Evolutionary conservation across 495 filamentous ascomycete species (phyloP), one percentile per base, ranked within the genome.

Genomic region (Saxophila tyrrhenica): DNA sequence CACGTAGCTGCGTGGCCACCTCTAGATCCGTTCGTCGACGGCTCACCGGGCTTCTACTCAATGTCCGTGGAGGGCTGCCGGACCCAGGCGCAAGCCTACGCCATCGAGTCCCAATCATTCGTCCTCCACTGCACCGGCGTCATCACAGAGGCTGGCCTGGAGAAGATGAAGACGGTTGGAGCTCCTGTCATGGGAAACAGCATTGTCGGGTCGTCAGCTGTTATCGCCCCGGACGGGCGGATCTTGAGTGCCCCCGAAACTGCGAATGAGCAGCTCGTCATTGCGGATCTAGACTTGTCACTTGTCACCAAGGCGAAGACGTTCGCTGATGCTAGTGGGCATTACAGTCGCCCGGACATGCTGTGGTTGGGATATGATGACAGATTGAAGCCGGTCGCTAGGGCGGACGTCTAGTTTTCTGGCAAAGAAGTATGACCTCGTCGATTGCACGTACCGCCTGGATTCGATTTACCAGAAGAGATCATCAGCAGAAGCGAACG

Each of bases 1-100:
- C 81, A 83, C 60, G 70, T 81, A 13, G 69, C 78, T 0, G 75
- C 74, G n/a, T 82, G 79, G 79, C 81, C 81, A 15, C 57, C 57
- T 2, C 25, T 60, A 2, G 57, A 60, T 39, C 39, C 45, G 9
- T 47, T 47, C 25, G 17, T 52, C 3, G 19, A 52, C 16, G 52
- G 48, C 32, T 54, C 50, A 24, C 46, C 23, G 39, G 10, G 56
- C 17, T 9, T 71, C 8, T 76, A 61, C 54, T 65, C 62, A 0
- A 73, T 74, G 65, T 66, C 65, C 0, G 50, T 39, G 8, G 69
- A 73, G 61, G 62, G 65, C 25, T 72, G 70, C 38, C 68, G 68
- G 25, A 68, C 54, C 39, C 63, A 75, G 5, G 63, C 71, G 0
- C 72, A 74, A 51, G 69, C 71, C 0, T 78, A 78, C 48, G 76